phyloP scores from a whole-genome alignment of 192 early-diverging fungal species.

The Coemansia sp. region DNA sequence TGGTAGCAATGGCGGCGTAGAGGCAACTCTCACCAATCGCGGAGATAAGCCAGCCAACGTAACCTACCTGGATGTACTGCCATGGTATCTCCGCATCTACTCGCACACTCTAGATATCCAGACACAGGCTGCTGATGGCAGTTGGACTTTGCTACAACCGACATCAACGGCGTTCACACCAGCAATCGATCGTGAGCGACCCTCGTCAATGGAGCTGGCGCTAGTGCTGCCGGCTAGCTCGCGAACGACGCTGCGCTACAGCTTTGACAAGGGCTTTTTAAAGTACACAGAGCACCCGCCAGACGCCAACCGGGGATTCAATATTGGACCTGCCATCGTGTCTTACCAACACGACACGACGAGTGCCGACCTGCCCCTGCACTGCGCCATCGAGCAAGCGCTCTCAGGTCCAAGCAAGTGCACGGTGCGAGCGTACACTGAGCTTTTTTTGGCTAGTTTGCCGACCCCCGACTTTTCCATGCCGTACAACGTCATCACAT shows the following conservation, averaged over 20 bases:
- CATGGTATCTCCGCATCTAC: conserved; percentile 93
- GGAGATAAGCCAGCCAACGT: conserved; percentile 53
- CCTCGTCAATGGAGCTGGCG: conserved; percentile 74
- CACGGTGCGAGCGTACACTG: conserved; percentile 71
- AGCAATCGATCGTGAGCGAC: conserved; percentile 77
- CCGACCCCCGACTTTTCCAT: conserved; percentile 98
- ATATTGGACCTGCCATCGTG: conserved; percentile 76
- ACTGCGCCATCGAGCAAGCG: conserved; percentile 13
- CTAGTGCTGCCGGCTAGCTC: conserved; percentile 71
- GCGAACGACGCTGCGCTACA: conserved; percentile 66
- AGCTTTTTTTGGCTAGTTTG: conserved; percentile 82
- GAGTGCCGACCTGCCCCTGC: conserved; percentile 14
- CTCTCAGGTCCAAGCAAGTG: conserved; percentile 18
- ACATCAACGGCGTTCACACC: conserved; percentile 61
- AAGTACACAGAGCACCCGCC: conserved; percentile 96
- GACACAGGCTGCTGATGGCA: conserved; percentile 11
- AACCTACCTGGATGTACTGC: conserved; percentile 76
- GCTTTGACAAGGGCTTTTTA: conserved; percentile 91
- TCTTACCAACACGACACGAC: conserved; percentile 26
- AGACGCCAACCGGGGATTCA: conserved; percentile 95
- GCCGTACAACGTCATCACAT: conserved; percentile 99
- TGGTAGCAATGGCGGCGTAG: conserved; percentile 82
- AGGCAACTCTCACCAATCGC: conserved; percentile 72
- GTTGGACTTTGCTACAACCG: conserved; percentile 8
- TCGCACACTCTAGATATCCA: conserved; percentile 78